These are phyloP conservation scores for Tylopilus sp. DNA, from an alignment of 1,284 basidiomycete genomes.

Conservation along the genomic window DNA sequence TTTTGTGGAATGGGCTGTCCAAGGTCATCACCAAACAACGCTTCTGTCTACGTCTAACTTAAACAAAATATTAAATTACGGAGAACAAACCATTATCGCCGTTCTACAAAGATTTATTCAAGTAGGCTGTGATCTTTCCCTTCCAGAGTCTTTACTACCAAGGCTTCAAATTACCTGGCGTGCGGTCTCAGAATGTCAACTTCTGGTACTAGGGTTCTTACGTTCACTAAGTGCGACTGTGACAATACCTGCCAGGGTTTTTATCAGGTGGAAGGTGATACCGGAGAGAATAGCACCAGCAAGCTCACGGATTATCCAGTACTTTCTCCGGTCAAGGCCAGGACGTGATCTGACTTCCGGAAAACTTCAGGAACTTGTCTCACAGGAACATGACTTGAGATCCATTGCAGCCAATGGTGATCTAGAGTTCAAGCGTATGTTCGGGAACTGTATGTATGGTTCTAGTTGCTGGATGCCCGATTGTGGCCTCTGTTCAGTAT, in stretches of 20 bases:
- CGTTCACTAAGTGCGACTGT: too few species aligned
- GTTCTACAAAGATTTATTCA: neutral
- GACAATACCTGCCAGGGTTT: neutral
- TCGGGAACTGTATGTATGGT: neutral
- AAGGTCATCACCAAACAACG: neutral
- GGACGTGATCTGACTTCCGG: too few species aligned
- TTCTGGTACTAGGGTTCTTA: neutral
- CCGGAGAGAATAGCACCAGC: too few species aligned
- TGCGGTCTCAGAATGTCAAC: neutral
- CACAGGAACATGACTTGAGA: neutral
- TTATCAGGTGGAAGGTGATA: neutral
- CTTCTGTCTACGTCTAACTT: neutral
- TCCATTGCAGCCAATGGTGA: neutral
- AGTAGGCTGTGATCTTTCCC: neutral
- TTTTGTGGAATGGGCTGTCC: neutral
- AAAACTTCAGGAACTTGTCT: neutral
- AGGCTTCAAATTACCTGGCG: neutral
- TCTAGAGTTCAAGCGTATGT: neutral
- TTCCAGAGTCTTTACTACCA: neutral
- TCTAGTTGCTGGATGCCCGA: neutral
- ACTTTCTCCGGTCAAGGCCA: too few species aligned
- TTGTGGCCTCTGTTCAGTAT: neutral
- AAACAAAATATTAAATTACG: neutral
- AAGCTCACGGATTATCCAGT: too few species aligned
- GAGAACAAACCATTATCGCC: neutral